Conservation (phyloP, 2,329 filamentous ascomycete genomes). For the Fusarium sp. region DNA sequence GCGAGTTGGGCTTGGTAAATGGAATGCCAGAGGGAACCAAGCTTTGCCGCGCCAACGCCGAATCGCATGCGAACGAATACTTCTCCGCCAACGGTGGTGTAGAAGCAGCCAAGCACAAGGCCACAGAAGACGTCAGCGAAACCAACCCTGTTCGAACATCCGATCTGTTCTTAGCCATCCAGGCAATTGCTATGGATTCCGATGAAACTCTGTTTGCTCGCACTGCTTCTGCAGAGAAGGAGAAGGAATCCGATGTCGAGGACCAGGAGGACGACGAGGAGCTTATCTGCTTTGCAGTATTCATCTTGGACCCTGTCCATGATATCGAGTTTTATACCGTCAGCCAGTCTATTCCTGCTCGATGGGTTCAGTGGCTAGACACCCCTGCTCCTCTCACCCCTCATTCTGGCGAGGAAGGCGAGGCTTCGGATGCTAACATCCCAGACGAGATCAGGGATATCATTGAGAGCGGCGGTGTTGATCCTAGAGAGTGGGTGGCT, state of each 20-base stretch:
- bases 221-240: slow-evolving; percentile 62
- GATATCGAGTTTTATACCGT: slow-evolving; percentile 86
- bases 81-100: slow-evolving; percentile 82
- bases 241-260: slow-evolving; percentile 64
- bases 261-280: slow-evolving; percentile 68
- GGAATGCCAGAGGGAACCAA: slow-evolving; percentile 90
- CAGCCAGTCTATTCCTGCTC: slow-evolving; percentile 83
- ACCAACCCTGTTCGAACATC: slow-evolving; percentile 90
- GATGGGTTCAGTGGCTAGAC: slow-evolving; percentile 94
- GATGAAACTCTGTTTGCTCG: slow-evolving; percentile 76
- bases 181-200: slow-evolving; percentile 77
- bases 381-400: slow-evolving; percentile 70
- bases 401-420: slow-evolving; percentile 61
- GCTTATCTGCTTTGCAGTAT: slow-evolving; percentile 78
- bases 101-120: slow-evolving; percentile 81
- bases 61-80: slow-evolving; percentile 87
- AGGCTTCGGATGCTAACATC: slow-evolving; percentile 53
- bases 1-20: slow-evolving; percentile 82
- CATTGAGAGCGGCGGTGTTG: slow-evolving; percentile 78
- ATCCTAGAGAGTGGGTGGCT: slow-evolving; percentile 95
- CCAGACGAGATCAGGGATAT: slow-evolving; percentile 91
- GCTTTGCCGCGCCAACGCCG: slow-evolving; percentile 87
- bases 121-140: slow-evolving; percentile 82
- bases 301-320: slow-evolving; percentile 89
- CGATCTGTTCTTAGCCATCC: slow-evolving; percentile 95